Conservation (phyloP, 176 grass and related monocot genomes). For the Saccharum officinarum region DNA sequence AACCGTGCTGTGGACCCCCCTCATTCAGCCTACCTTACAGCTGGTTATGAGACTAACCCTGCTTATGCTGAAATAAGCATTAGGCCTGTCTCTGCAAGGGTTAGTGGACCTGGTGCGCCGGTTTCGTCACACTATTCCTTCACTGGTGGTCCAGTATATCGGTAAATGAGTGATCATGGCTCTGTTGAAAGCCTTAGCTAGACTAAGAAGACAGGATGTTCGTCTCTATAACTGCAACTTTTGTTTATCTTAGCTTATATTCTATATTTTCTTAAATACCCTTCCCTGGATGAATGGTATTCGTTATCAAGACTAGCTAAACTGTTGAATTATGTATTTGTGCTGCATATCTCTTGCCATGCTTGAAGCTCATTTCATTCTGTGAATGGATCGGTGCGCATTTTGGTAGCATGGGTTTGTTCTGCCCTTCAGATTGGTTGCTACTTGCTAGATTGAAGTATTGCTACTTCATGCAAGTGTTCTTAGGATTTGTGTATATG, state of each 20-base stretch:
- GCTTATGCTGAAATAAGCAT: slow-evolving; percentile 39
- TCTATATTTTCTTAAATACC: background rate
- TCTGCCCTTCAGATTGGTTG: background rate
- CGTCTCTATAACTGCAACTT: background rate
- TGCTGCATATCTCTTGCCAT: background rate
- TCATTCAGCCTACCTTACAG: background rate
- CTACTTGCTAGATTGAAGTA: background rate
- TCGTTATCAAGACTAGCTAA: background rate
- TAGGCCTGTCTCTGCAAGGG: slow-evolving; percentile 32
- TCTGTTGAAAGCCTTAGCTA: background rate
- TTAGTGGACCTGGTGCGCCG: background rate
- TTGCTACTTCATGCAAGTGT: background rate
- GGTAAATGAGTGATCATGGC: slow-evolving; percentile 33
- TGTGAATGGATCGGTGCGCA: background rate
- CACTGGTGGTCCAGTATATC: slow-evolving; percentile 41
- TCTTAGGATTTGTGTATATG: background rate
- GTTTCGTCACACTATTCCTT: slow-evolving; percentile 57
- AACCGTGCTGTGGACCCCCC: slow-evolving; percentile 19
- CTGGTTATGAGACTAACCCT: slow-evolving; percentile 38
- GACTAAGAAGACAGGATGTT: slow-evolving; percentile 28
- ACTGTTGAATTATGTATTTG: background rate
- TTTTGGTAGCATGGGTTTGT: background rate
- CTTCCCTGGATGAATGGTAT: slow-evolving; percentile 6
- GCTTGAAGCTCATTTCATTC: background rate
- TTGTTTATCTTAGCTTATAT: background rate